phyloP scores from a whole-genome alignment of 495 filamentous ascomycete species.

The Penicillium angulare region DNA sequence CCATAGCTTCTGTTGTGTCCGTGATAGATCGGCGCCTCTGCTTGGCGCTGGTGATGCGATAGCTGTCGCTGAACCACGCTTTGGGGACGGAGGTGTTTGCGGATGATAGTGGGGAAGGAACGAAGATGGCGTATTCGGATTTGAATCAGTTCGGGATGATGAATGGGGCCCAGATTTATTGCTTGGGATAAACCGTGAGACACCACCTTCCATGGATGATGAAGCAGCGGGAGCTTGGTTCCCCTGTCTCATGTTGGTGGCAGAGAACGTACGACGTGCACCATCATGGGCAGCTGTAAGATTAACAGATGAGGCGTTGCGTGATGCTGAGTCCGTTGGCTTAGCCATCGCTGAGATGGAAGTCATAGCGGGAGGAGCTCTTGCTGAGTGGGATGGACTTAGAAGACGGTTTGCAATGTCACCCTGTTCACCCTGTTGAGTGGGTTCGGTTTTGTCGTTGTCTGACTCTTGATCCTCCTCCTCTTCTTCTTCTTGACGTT shows the following conservation, averaged over 20 bases:
- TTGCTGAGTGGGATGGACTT: constrained; percentile 41
- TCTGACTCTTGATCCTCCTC: too few species aligned
- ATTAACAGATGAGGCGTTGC: constrained; percentile 38
- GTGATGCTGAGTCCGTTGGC: constrained; percentile 34
- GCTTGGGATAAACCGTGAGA: constrained; percentile 45
- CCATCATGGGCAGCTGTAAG: constrained; percentile 34
- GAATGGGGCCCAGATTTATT: constrained; percentile 30
- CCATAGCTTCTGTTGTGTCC: constrained; percentile 51
- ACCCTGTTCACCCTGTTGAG: constrained; percentile 26
- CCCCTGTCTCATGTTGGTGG: constrained; percentile 23
- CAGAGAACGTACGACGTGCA: constrained; percentile 34
- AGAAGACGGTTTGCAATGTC: constrained; percentile 43
- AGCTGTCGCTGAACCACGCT: constrained; percentile 14
- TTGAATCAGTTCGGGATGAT: constrained; percentile 44
- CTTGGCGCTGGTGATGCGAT: constrained; percentile 34
- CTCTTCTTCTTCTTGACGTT: constrained; percentile 24
- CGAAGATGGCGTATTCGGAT: constrained; percentile 48
- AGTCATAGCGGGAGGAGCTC: constrained; percentile 49
- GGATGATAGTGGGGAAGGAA: constrained; percentile 50
- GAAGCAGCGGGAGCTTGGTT: constrained; percentile 37
- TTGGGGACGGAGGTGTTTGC: constrained; percentile 44
- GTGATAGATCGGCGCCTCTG: constrained; percentile 38
- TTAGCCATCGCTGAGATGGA: constrained; percentile 48
- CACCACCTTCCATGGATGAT: constrained; percentile 49
- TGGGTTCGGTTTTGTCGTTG: constrained; percentile 7